Percentiles rank a stretch among this genome's conserved stretches.
Evolutionary conservation across 495 filamentous ascomycete species (phyloP).

Genomic region (Aspergillus steynii): DNA sequence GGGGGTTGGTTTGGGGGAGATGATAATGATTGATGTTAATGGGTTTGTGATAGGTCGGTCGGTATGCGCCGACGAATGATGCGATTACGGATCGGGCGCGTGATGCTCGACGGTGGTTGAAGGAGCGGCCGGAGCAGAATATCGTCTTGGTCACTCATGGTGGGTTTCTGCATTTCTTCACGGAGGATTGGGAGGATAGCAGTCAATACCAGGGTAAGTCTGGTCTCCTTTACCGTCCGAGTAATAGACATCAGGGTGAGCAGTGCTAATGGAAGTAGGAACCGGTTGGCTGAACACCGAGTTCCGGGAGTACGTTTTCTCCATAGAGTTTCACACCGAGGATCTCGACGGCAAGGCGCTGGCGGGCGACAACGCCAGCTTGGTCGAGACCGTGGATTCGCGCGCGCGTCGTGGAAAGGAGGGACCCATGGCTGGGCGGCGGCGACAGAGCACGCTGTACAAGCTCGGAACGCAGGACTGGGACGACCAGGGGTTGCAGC

Average conservation of each 20-base stretch:
- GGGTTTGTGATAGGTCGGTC: constrained; percentile 28
- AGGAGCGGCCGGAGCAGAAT: constrained; percentile 52
- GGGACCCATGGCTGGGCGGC: constrained; percentile 34
- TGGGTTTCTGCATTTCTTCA: constrained; percentile 74
- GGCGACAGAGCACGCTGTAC: constrained; percentile 41
- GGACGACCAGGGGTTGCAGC: constrained; percentile 45
- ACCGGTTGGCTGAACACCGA: constrained; percentile 89
- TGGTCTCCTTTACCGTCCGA: too few relatives aligned
- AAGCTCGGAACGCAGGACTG: constrained; percentile 43
- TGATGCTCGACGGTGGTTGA: constrained; percentile 67
- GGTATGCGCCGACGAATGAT: constrained; percentile 57
- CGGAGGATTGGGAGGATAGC: constrained; percentile 75
- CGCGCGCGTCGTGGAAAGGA: constrained; percentile 54
- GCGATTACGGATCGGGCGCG: constrained; percentile 64
- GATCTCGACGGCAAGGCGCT: constrained; percentile 41
- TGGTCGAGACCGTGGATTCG: constrained; percentile 64
- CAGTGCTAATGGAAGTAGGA: constrained; percentile 36
- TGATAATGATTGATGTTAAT: constrained; percentile 5
- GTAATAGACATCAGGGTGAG: too few relatives aligned
- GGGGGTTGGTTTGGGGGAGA: background rate
- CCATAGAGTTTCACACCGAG: constrained; percentile 37
- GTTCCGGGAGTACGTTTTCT: constrained; percentile 73
- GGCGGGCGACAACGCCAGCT: constrained; percentile 57
- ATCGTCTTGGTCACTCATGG: constrained; percentile 78
- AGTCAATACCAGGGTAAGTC: constrained; percentile 53